Percentiles rank a stretch among this genome's conserved stretches.
Conservation (phyloP, 352 stramenopile genomes). For the Hyaloperonospora brassicae region DNA sequence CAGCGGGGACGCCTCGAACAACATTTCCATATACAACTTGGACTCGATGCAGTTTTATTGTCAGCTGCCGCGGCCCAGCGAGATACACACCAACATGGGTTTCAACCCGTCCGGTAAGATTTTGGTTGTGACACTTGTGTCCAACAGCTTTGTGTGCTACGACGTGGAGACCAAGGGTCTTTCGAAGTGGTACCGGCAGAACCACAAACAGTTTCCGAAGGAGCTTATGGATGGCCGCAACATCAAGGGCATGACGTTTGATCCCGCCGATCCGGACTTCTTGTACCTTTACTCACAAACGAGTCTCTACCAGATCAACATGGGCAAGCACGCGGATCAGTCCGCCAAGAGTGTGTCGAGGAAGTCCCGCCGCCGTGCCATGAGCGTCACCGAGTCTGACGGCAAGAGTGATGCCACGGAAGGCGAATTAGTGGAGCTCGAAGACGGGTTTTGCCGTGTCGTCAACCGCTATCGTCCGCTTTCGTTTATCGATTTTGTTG, state of each 20-base stretch:
- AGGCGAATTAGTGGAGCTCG: conserved; percentile 49
- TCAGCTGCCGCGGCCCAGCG: conserved; percentile 47
- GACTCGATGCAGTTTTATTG: conserved; percentile 83
- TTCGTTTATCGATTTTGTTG: conserved; percentile 80
- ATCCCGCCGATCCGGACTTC: conserved; percentile 63
- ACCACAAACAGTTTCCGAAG: conserved; percentile 67
- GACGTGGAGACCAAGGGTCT: conserved; percentile 75
- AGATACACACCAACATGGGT: conserved; percentile 73
- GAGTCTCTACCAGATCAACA: conserved; percentile 81
- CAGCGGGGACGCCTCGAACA: conserved; percentile 56
- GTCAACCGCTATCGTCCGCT: conserved; percentile 79
- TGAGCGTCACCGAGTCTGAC: conserved; percentile 59
- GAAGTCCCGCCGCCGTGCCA: conserved; percentile 37
- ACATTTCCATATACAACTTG: conserved; percentile 74
- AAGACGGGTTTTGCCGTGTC: conserved; percentile 62
- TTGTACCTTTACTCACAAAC: conserved; percentile 76
- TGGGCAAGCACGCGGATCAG: conserved; percentile 31
- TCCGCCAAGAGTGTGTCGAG: conserved; percentile 29
- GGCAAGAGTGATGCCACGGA: conserved; percentile 45
- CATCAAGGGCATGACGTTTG: conserved; percentile 75
- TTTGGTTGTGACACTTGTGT: conserved; percentile 73
- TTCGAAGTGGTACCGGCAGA: conserved; percentile 62
- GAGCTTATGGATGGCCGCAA: conserved; percentile 62
- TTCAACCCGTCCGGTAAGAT: conserved; percentile 72
- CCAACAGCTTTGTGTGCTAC: conserved; percentile 82